Evolutionary conservation across 2,329 filamentous ascomycete genomes (phyloP), one percentile per base, ranked within the genome.

Genomic region (Paramyrothecium roridum): DNA sequence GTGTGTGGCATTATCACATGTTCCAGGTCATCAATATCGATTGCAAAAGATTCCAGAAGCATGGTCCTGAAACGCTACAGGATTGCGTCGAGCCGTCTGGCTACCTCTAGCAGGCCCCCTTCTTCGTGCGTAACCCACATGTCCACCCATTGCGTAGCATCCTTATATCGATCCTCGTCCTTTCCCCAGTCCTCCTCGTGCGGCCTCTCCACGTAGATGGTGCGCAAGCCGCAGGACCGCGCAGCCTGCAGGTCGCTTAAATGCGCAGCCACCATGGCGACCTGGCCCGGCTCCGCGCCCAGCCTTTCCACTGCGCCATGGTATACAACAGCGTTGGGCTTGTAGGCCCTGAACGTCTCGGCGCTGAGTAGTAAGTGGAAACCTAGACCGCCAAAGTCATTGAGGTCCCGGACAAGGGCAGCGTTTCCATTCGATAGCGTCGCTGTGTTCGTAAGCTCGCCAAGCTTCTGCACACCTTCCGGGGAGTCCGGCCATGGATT

Each of bases 241-340:
- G 90, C 90, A 0, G 81, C 87, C 57, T 82, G 74, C 54, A 95
- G 72, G 70, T 93, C 90, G 7, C 65, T 69, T 56, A 93, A 72
- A 72, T 93, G 90, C 40, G 90, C 86, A 17, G 91, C 90, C 20
- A 95, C 88, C 83, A 95, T 85, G 20, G 84, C 88, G 55, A 90
- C 87, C 65, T 92, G 78, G 2, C 68, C 67, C 0, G 86, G 81
- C 57, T 80, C 62, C 46, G 86, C 58, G 0, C 80, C 82, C 52
- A 93, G 70, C 60, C 75, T 77, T 55, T 76, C 70, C 2, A 79
- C 88, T 0, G 87, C 89, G 3, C 90, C 89, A 1, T 81, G 76
- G 65, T 95, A 95, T 2, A 87, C 85, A 52, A 70, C 75, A 8
- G 83, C 81, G 57, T 83, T 79, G 1, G 90, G 90, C 75, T 95